Evolutionary conservation across 2,329 filamentous ascomycete species (phyloP).

Genomic region (Penicillium sp.): DNA sequence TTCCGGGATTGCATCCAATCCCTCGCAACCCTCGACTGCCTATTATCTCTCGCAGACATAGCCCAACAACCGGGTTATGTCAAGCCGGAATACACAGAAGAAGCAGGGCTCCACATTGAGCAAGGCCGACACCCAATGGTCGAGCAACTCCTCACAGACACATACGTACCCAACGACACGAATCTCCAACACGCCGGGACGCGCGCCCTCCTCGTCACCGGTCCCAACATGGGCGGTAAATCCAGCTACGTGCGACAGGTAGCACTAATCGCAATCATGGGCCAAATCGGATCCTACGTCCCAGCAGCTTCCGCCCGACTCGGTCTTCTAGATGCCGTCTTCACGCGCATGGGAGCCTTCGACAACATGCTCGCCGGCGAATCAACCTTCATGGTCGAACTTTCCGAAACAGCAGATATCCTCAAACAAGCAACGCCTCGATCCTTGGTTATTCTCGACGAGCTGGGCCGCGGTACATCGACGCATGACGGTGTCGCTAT

Average conservation of each 20-base stretch:
- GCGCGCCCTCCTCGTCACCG: constrained; percentile 83
- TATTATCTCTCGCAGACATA: constrained; percentile 80
- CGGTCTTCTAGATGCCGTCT: constrained; percentile 85
- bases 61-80: constrained; percentile 84
- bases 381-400: constrained; percentile 96
- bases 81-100: constrained; percentile 68
- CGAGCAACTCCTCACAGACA: constrained; percentile 79
- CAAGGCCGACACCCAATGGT: constrained; percentile 92
- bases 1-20: constrained; percentile 85
- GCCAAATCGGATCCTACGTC: constrained; percentile 91
- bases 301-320: constrained; percentile 73
- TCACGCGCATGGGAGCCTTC: constrained; percentile 92
- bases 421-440: constrained; percentile 83
- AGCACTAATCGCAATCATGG: constrained; percentile 88
- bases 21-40: constrained; percentile 83
- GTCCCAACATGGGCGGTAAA: constrained; percentile 98
- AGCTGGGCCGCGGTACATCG: constrained; percentile 87
- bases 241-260: constrained; percentile 95
- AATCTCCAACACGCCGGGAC: constrained; percentile 64
- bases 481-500: constrained; percentile 97
- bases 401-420: constrained; percentile 88
- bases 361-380: constrained; percentile 96
- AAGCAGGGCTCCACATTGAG: constrained; percentile 67
- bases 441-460: constrained; percentile 87
- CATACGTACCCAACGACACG: constrained; percentile 90